Evolutionary conservation across 805 yeast genomes (phyloP).

Genomic region (Kregervanrija pseudodelftensis): DNA sequence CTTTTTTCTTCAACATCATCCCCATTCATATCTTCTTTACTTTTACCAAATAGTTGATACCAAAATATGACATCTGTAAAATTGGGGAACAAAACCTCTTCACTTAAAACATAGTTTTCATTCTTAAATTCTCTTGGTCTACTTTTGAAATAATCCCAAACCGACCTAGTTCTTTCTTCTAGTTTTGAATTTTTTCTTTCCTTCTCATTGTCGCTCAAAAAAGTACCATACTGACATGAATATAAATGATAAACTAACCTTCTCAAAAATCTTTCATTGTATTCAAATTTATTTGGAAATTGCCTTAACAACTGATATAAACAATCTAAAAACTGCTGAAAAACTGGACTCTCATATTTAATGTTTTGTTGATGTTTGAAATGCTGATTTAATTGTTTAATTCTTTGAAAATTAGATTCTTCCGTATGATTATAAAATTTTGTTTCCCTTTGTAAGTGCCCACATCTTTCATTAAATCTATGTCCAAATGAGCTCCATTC

Average conservation of each 20-base stretch:
- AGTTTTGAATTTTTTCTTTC: conserved; percentile 45
- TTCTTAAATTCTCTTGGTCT: conserved; percentile 63
- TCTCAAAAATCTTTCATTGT: conserved; percentile 80
- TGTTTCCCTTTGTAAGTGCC: conserved; percentile 56
- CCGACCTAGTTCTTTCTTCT: conserved; percentile 54
- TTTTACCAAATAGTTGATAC: conserved; percentile 76
- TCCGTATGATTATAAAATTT: conserved; percentile 38
- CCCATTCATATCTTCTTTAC: conserved; percentile 58
- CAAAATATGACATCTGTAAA: conserved; percentile 72
- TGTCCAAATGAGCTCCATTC: conserved; percentile 97
- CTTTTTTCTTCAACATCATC: conserved; percentile 1
- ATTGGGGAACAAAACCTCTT: conserved; percentile 51
- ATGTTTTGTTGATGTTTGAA: conserved; percentile 41
- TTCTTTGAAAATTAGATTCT: conserved; percentile 27
- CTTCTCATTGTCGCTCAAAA: conserved; percentile 65
- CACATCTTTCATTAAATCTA: conserved; percentile 75
- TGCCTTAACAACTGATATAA: conserved; percentile 73
- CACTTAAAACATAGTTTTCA: conserved; percentile 27
- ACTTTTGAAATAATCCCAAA: conserved; percentile 90
- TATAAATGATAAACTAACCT: conserved; percentile 80
- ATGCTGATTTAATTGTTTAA: conserved; percentile 44
- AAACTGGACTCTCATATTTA: conserved; percentile 78
- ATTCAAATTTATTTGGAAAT: conserved; percentile 70
- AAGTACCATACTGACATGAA: conserved; percentile 93
- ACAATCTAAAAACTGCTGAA: conserved; percentile 90